Evolutionary conservation across 345 rosid genomes (phyloP), one percentile per base, ranked within the genome.

Genomic region (Erysimum cheiranthoides): DNA sequence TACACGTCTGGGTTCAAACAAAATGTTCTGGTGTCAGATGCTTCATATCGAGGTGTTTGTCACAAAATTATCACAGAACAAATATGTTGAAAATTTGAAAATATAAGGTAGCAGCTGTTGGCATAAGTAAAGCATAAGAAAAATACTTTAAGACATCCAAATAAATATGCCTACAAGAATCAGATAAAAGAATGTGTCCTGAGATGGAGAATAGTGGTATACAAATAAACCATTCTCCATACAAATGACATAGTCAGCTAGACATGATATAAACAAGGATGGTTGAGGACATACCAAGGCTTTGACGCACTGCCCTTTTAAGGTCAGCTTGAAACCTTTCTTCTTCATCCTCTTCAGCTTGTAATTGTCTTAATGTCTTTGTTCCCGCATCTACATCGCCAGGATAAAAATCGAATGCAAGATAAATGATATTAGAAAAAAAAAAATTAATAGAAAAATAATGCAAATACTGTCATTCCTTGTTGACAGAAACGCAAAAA

Each of bases 241-340:
- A 17, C 12, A 42, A 3, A 28, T 31, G 42, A 34, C 58, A 73
- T 42, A 39, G 51, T 16, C 71, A 43, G 18, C 46, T 46, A 73
- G 73, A 67, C 17, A 39, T 40, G 3, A 58, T 68, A 39, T 11
- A 47, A 46, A 43, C 58, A 61, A 60, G 64, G 47, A 81, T 39
- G 68, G 34, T 62, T 58, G 40, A 45, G 61, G 32, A 69, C 27
- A 36, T 87, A 94, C 98, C 95, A 57, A 91, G 93, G 81, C 96
- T 91, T 85, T 94, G 96, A 51, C 83, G 88, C 56, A 91, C 90
- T 51, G 97, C 98, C 73, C 75, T 83, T 80, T 88, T 77, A 49
- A 91, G 88, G 84, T 93, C 97, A 74, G 97, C 91, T 77, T 93
- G 98, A 83, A 91, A 93, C 74, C 91, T 86, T 84, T 89, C 94